Evolutionary conservation across 305 asterid genomes (phyloP).

Genomic region (Fraxinus xanthoxyloides): DNA sequence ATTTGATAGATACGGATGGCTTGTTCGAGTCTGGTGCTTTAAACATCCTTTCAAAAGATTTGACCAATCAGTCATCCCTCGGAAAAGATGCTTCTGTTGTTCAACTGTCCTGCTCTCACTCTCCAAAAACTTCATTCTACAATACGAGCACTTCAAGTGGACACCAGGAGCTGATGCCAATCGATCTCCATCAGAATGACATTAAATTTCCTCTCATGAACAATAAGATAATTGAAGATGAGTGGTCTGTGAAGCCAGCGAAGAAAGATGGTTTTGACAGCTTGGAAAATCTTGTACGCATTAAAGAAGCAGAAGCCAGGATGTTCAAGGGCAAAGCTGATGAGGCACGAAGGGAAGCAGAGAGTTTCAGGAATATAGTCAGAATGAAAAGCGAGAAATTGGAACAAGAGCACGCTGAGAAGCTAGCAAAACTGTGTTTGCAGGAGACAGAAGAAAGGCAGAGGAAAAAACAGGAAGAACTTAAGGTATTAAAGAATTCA

Average conservation of each 20-base stretch:
- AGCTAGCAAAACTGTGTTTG: slow-evolving; percentile 56
- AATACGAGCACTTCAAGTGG: slow-evolving; percentile 54
- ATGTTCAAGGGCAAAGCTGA: slow-evolving; percentile 89
- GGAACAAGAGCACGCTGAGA: slow-evolving; percentile 70
- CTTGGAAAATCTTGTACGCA: slow-evolving; percentile 71
- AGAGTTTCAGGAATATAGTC: slow-evolving; percentile 55
- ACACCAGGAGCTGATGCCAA: slow-evolving; percentile 38
- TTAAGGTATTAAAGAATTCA: slow-evolving; percentile 67
- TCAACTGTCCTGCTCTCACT: slow-evolving; percentile 34
- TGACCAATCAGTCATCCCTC: slow-evolving; percentile 31
- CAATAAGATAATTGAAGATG: slow-evolving; percentile 64
- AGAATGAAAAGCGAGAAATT: slow-evolving; percentile 54
- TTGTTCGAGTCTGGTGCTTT: slow-evolving; percentile 44
- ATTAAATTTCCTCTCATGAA: slow-evolving; percentile 28
- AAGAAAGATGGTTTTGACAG: slow-evolving; percentile 73
- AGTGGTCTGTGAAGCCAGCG: slow-evolving; percentile 83
- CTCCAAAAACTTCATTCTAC: slow-evolving; percentile 53
- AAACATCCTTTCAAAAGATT: slow-evolving; percentile 37
- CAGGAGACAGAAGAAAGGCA: slow-evolving; percentile 77
- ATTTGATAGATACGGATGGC: slow-evolving; percentile 47
- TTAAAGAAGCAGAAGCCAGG: slow-evolving; percentile 89
- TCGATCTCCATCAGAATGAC: slow-evolving; percentile 49
- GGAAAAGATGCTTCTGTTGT: slow-evolving; percentile 38
- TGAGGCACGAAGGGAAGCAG: slow-evolving; percentile 77
- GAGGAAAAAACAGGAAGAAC: slow-evolving; percentile 68